A percentile compares a stretch with the other conserved stretches of the same genome.
Conservation (phyloP, 2,329 filamentous ascomycete species). For the Colletotrichum higginsianum region DNA sequence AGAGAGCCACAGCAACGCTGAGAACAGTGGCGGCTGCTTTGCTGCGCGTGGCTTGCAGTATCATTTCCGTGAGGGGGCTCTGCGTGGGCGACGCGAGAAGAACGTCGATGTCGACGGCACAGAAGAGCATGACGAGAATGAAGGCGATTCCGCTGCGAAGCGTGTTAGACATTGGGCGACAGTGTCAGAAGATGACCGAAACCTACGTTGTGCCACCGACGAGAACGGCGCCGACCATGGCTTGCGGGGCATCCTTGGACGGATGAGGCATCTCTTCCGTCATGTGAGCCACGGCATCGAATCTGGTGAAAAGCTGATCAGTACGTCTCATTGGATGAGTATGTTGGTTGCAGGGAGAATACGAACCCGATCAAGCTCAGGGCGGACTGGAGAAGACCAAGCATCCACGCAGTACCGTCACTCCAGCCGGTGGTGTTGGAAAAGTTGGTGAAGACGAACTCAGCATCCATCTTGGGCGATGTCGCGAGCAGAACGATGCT, state of each 20-base stretch:
- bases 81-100: slow-evolving; percentile 58
- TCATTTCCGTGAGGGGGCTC: slow-evolving; percentile 60
- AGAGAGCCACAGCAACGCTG: slow-evolving; percentile 47
- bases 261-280: slow-evolving; percentile 53
- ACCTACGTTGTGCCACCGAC: slow-evolving; percentile 59
- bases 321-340: slow-evolving; percentile 47
- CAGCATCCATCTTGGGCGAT: slow-evolving; percentile 59
- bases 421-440: slow-evolving; percentile 62
- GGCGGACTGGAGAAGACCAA: slow-evolving; percentile 60
- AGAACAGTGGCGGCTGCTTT: slow-evolving; percentile 48
- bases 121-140: slow-evolving; percentile 60
- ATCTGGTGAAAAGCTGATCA: slow-evolving; percentile 49
- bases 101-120: slow-evolving; percentile 55
- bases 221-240: slow-evolving; percentile 52
- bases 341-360: not conserved
- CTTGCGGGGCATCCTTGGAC: slow-evolving; percentile 51
- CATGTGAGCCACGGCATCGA: slow-evolving; percentile 53
- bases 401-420: slow-evolving; percentile 62
- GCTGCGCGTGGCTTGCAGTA: slow-evolving; percentile 49
- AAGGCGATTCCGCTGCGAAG: slow-evolving; percentile 54
- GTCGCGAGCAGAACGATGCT: slow-evolving; percentile 60
- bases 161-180: not conserved
- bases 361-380: slow-evolving; percentile 59
- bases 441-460: slow-evolving; percentile 61
- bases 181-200: fast-evolving